Evolutionary conservation across 305 asterid genomes (phyloP).

Genomic region (Rubia peregrina): DNA sequence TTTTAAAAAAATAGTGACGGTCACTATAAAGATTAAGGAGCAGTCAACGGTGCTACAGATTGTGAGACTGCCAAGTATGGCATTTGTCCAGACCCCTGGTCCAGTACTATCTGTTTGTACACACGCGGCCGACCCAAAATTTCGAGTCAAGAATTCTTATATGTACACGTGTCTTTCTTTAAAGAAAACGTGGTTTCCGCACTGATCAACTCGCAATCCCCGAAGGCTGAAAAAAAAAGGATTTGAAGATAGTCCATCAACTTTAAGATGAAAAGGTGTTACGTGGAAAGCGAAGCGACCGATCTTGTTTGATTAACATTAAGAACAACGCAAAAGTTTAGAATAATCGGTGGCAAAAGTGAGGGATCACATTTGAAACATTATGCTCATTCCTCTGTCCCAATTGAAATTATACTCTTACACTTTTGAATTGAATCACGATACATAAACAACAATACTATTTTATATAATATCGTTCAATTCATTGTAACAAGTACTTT

Average conservation of each 20-base stretch:
- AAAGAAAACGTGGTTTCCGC: not conserved
- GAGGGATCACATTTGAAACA: not conserved
- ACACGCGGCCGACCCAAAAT: not conserved
- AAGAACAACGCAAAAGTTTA: slow-evolving; percentile 1
- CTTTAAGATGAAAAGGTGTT: not conserved
- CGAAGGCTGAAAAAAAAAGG: no score
- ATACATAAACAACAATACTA: no score
- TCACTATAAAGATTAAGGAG: not conserved
- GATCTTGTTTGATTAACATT: not conserved
- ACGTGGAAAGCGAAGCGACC: slow-evolving; percentile 5
- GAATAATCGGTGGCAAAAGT: slow-evolving; percentile 1
- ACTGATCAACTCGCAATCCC: no score
- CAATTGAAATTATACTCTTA: no score
- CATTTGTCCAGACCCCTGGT: no score
- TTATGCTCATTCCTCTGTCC: no score
- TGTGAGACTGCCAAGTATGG: not conserved
- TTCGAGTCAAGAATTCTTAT: not conserved
- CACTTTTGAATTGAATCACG: no score
- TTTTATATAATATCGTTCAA: no score
- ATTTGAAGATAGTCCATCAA: not conserved
- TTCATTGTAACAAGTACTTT: no score
- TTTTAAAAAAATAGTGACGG: no score
- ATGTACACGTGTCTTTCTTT: not conserved
- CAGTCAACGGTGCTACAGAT: not conserved
- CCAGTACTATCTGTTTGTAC: not conserved